Evolutionary conservation across 768 basidiomycete species (phyloP).

Genomic region (Phallus indusiatus): DNA sequence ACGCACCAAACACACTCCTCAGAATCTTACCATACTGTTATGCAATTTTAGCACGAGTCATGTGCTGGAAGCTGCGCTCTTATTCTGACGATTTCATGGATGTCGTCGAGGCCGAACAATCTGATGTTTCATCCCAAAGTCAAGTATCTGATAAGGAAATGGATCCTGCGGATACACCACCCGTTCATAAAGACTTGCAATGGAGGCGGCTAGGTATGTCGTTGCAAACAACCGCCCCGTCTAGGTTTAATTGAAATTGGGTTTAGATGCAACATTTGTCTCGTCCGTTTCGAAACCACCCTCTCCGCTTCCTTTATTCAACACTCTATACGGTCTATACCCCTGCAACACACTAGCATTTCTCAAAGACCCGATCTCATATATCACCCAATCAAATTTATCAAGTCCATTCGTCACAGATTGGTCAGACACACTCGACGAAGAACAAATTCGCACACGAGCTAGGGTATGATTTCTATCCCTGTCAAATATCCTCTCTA

Average conservation of each 20-base stretch:
- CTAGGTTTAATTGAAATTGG: background rate
- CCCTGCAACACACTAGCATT: conserved; percentile 83
- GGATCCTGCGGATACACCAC: conserved; percentile 14
- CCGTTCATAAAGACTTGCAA: conserved; percentile 42
- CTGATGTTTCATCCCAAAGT: conserved; percentile 3
- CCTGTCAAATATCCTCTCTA: background rate
- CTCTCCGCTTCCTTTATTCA: conserved; percentile 59
- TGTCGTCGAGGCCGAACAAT: background rate
- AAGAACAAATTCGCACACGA: conserved; percentile 58
- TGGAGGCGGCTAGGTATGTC: conserved; percentile 48
- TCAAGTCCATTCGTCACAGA: conserved; percentile 53
- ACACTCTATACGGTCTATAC: conserved; percentile 80
- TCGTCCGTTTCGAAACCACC: conserved; percentile 45
- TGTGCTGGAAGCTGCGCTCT: conserved; percentile 64
- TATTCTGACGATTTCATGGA: background rate
- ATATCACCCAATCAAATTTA: conserved; percentile 42
- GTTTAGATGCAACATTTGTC: conserved; percentile 46
- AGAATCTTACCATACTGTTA: conserved; percentile 54
- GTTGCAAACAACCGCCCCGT: background rate
- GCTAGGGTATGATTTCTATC: conserved; percentile 43
- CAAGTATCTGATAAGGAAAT: conserved; percentile 1
- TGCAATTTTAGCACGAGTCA: conserved; percentile 55
- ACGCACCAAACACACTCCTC: conserved; percentile 47
- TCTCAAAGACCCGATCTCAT: conserved; percentile 55
- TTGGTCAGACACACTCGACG: conserved; percentile 65